Percentiles rank a stretch among this genome's conserved stretches.
These are phyloP conservation scores for Papiliotrema nemorosa DNA, from an alignment of 1,284 basidiomycete species.

Conservation along the genomic window DNA sequence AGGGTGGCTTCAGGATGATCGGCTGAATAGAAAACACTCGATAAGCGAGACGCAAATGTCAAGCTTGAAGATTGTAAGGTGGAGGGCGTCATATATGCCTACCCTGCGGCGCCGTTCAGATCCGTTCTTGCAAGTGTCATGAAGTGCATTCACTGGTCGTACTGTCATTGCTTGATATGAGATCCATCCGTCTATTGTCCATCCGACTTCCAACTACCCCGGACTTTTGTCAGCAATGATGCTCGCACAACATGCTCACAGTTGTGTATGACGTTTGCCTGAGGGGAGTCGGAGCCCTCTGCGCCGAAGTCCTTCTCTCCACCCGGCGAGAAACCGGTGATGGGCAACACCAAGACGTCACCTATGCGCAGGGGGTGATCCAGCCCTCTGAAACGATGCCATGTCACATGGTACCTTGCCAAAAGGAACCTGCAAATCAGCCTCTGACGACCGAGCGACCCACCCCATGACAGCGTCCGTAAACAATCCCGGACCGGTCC, in stretches of 20 bases:
- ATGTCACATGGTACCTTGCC: slow-evolving; percentile 43
- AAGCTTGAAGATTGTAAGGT: no score
- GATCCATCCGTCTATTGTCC: not conserved
- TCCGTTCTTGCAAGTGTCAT: no score
- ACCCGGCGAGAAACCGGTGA: slow-evolving; percentile 44
- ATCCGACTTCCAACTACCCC: slow-evolving; percentile 28
- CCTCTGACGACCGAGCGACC: slow-evolving; percentile 7
- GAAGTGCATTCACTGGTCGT: no score
- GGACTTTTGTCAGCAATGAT: slow-evolving; percentile 14
- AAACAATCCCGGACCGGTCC: slow-evolving; percentile 47
- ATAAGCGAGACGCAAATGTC: no score
- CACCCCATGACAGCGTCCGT: slow-evolving; percentile 42
- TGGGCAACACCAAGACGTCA: slow-evolving; percentile 47
- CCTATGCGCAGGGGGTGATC: slow-evolving; percentile 45
- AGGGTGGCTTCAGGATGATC: no score
- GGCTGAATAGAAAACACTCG: no score
- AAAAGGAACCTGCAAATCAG: slow-evolving; percentile 35
- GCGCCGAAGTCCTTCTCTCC: slow-evolving; percentile 36
- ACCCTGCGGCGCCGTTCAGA: no score
- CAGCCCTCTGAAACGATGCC: slow-evolving; percentile 43
- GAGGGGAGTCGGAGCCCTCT: slow-evolving; percentile 25
- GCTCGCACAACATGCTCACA: slow-evolving; percentile 17
- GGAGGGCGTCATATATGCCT: no score
- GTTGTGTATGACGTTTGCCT: slow-evolving; percentile 36
- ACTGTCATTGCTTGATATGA: no score